Evolutionary conservation across 2,329 filamentous ascomycete genomes (phyloP), one percentile per base, ranked within the genome.

Genomic region (Didymella lethalis): DNA sequence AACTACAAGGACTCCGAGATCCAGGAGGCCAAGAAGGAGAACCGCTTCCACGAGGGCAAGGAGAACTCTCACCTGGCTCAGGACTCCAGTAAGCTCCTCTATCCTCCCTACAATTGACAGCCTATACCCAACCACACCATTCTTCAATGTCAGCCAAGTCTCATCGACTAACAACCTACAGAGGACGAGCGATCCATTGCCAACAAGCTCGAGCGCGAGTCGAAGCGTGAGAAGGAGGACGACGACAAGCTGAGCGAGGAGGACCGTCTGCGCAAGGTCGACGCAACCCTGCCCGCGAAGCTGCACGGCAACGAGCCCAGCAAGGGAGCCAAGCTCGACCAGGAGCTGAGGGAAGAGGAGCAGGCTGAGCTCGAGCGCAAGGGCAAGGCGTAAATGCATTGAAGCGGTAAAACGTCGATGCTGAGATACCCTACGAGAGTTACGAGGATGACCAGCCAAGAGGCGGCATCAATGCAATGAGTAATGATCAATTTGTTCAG

Each of bases 261-360:
- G 44, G 79, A 82, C 67, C 65, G 46, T 38, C 69, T 61, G 68
- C 73, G 68, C 67, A 84, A 90, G 79, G 77, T 85, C 68, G 88
- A 92, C 66, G 83, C 89, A 3, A 91, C 76, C 3, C 65, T 79
- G 43, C 78, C 79, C 14, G 90, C 89, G 54, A 84, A 79, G 66
- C 72, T 82, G 64, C 89, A 93, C 72, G 89, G 89, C 60, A 92
- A 92, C 73, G 83, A 92, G 78, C 90, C 90, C 2, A 90, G 86
- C 20, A 86, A 82, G 70, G 90, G 90, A 18, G 90, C 90, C 25
- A 85, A 90, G 82, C 83, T 92, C 57, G 90, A 93, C 75, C 85
- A 90, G 57, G 74, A 90, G 77, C 66, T 93, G 46, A 80, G 85
- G 70, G 84, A 85, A 4, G 90, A 92, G 69, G 90, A 93, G 59